Evolutionary conservation across 768 basidiomycete species (phyloP).

Genomic region (Rhodosporidiobolus sp.): DNA sequence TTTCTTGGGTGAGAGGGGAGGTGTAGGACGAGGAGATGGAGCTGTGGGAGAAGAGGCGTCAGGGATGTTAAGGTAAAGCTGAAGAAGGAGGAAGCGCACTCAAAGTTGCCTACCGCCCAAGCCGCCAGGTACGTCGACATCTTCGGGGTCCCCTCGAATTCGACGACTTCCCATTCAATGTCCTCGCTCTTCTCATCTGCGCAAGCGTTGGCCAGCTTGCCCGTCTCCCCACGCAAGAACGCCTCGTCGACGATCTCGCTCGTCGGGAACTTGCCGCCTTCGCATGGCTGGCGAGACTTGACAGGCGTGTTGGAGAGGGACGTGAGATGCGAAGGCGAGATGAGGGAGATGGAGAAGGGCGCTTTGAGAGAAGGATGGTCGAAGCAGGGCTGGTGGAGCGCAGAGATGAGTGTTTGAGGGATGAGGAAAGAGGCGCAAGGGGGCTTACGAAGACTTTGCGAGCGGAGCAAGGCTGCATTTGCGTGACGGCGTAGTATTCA

Average conservation of each 20-base stretch:
- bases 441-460: conserved; percentile 23
- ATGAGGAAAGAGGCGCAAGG: accelerated
- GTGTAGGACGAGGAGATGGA: conserved; percentile 69
- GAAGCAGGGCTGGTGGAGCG: conserved; percentile 64
- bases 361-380: conserved; percentile 90
- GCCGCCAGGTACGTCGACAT: conserved; percentile 44
- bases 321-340: conserved; percentile 66
- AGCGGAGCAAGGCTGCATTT: conserved; percentile 24
- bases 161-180: conserved; percentile 71
- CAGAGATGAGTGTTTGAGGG: neutral
- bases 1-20: conserved; percentile 74
- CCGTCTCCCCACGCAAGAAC: conserved; percentile 42
- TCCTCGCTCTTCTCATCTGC: neutral
- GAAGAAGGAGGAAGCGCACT: conserved; percentile 26
- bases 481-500: conserved; percentile 25
- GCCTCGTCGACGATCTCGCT: conserved; percentile 36
- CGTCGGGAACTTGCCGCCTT: conserved; percentile 18
- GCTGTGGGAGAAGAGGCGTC: neutral
- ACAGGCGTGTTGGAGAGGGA: conserved; percentile 81
- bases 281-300: neutral
- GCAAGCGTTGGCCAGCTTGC: neutral
- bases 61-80: too few relatives aligned
- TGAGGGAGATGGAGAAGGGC: conserved; percentile 55
- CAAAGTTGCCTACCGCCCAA: conserved; percentile 59
- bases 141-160: conserved; percentile 71